Base-by-base conservation (phyloP, 1,284 basidiomycete genomes). In the Coniferiporia sulphurascens region DNA sequence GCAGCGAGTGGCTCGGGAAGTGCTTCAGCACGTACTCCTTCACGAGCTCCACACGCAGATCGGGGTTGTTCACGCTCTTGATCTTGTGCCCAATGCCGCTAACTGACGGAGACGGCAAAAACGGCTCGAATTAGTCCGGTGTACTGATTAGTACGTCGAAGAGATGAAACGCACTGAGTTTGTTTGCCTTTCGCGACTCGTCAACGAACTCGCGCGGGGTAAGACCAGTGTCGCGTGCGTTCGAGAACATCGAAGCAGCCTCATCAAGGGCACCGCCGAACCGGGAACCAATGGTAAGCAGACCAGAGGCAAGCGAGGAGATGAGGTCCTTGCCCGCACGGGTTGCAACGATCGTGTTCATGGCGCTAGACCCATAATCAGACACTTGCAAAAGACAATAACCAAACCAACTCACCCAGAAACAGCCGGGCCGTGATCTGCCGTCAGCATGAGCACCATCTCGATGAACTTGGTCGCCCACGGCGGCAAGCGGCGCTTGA, bases 21-120 rank as follows among this genome's bases (percentile, higher is more conserved):
- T 97, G 80, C 79, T 97, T 95, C 76, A 74, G 80, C 63, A 97
- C 95, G 70, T 92, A 99, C 78, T 97, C 94, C 83, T 98, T 98
- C 63, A 99, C 95, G 61, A 99, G 89, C 78, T 95, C 90, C 67
- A 99, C 96, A 74, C 96, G 94, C 55, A 94, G 79, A 81, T 96
- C 93, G 60, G 94, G 95, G 85, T 97, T 97, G 78, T 93, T 95
- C 70, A 95, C 92, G 67, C 91, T 93, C 88, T 99, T 99, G 83
- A 99, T 98, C 85, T 98, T 98, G 87, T 99, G 96, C 59, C 96
- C 96, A 68, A 99, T 99, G 82, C 96, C 96, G 65, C 91, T 93
- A 79, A 98, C 87, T 90, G 27, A 62, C 35, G 44, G 12, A 27
- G 52, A 46, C 27, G 27, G 27, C 5, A 27, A 27, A 27, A 27